Evolutionary conservation across 2,329 filamentous ascomycete genomes (phyloP), one percentile per base, ranked within the genome.

Genomic region (Nannizziopsis barbatae): DNA sequence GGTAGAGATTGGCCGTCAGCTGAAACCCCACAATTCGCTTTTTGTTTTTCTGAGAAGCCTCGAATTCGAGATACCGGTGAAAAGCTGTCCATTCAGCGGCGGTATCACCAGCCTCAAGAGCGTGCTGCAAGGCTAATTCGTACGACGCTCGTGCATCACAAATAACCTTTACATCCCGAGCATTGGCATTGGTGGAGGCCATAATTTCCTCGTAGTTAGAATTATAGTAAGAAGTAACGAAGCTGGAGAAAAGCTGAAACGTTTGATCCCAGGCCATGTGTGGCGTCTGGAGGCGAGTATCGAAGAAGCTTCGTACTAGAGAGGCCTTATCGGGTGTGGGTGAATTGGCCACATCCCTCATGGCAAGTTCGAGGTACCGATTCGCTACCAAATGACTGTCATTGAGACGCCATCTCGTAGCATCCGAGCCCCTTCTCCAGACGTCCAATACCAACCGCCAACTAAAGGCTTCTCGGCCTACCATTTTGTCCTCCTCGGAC

Each of bases 11-110:
- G 56, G 74, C 75, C 54, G 75, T 70, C 11, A 81, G 63, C 18
- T 72, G 63, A 56, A 75, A 70, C 55, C 72, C 73, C 58, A 73
- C 74, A 14, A 71, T 62, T 10, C 70, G 65, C 57, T 74, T 80
- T 53, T 76, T 76, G 56, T 75, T 75, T 54, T 72, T 73, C 59
- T 80, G 77, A 14, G 66, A 71, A 58, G 82, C 75, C 70, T 98
- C 92, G 84, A 86, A 95, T 47, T 86, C 81, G 14, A 96, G 71
- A 58, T 98, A 98, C 48, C 84, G 77, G 3, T 65, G 66, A 53
- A 75, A 75, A 2, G 71, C 65, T 15, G 65, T 63, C 63, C 75
- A 77, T 52, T 80, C 73, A 7, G 68, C 65, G n/a, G 64, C 62
- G 47, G 63, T 67, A 53, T 82, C 77, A 31, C 69, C 69, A n/a